Evolutionary conservation across 2,329 filamentous ascomycete genomes (phyloP).

Genomic region (Neofusicoccum kwambonambiense): DNA sequence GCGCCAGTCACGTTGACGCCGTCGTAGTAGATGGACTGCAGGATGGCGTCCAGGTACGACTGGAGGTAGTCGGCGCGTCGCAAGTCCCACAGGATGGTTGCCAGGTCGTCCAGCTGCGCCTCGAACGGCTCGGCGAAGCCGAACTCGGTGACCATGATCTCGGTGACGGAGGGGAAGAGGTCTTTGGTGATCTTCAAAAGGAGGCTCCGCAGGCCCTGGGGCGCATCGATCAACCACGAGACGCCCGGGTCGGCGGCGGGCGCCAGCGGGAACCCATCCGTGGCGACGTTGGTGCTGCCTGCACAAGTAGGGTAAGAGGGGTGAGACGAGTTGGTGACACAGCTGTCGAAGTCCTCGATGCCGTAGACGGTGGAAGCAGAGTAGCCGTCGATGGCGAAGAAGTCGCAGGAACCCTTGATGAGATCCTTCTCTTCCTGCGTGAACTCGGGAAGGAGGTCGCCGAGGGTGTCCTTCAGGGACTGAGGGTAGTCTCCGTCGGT

Average conservation of each 20-base stretch:
- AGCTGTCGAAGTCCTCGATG: conserved; percentile 29
- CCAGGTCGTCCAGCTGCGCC: conserved; percentile 27
- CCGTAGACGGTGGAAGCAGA: conserved; percentile 31
- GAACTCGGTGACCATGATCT: conserved; percentile 44
- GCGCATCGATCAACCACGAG: conserved; percentile 44
- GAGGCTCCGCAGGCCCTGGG: conserved; percentile 40
- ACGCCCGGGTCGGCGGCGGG: conserved; percentile 44
- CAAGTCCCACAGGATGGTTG: conserved; percentile 41
- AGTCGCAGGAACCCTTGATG: conserved; percentile 46
- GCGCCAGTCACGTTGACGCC: conserved; percentile 44
- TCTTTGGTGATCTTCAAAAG: conserved; percentile 43
- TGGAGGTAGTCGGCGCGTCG: conserved; percentile 43
- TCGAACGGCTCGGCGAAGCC: conserved; percentile 46
- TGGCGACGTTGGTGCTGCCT: conserved; percentile 30
- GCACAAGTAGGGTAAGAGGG: conserved; percentile 45
- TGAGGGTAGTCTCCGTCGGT: conserved; percentile 45
- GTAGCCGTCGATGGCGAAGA: conserved; percentile 43
- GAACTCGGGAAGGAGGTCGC: conserved; percentile 39
- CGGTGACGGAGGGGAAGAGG: conserved; percentile 43
- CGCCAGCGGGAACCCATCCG: conserved; percentile 46
- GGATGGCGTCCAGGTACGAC: conserved; percentile 42
- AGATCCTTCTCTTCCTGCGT: conserved; percentile 40
- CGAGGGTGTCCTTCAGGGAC: conserved; percentile 40
- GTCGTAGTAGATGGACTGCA: conserved; percentile 38
- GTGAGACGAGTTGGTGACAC: conserved; percentile 40